These are phyloP conservation scores for Talaromyces amestolkiae DNA, from an alignment of 2,329 filamentous ascomycete species.

Conservation along the genomic window DNA sequence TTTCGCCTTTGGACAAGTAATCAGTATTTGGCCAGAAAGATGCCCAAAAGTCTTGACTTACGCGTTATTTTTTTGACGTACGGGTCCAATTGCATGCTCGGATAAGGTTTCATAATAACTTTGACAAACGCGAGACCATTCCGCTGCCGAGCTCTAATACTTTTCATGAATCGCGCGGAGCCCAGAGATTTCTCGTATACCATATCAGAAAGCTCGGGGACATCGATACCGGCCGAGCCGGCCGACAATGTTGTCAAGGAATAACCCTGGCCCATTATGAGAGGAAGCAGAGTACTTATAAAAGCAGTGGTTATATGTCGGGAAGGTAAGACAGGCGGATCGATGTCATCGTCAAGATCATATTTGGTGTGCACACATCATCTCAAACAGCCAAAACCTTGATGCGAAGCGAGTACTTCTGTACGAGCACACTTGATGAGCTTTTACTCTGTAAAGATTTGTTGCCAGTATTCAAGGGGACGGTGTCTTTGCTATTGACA, in stretches of 20 bases:
- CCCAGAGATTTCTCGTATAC: conserved; percentile 91
- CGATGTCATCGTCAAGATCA: not conserved
- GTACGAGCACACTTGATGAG: not conserved
- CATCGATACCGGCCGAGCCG: conserved; percentile 88
- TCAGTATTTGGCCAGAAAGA: conserved; percentile 23
- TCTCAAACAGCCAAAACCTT: not conserved
- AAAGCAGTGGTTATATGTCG: not conserved
- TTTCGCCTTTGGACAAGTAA: conserved; percentile 60
- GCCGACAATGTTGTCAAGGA: conserved; percentile 88
- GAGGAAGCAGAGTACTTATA: not conserved
- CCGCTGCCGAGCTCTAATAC: conserved; percentile 82
- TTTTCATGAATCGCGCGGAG: conserved; percentile 93
- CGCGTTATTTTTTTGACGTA: conserved; percentile 76
- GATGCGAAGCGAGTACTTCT: not conserved
- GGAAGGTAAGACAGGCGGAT: not conserved
- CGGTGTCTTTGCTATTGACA: conserved; percentile 1
- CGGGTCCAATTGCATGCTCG: conserved; percentile 72
- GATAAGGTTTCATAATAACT: conserved; percentile 88
- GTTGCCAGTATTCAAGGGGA: not conserved
- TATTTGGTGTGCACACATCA: not conserved
- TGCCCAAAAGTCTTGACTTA: conserved; percentile 44
- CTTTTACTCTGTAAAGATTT: not conserved
- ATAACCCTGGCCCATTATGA: conserved; percentile 88
- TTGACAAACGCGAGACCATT: conserved; percentile 93
- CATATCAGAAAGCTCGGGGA: conserved; percentile 85